Evolutionary conservation across 495 filamentous ascomycete species (phyloP).

Genomic region (Podospora pseudocomata): DNA sequence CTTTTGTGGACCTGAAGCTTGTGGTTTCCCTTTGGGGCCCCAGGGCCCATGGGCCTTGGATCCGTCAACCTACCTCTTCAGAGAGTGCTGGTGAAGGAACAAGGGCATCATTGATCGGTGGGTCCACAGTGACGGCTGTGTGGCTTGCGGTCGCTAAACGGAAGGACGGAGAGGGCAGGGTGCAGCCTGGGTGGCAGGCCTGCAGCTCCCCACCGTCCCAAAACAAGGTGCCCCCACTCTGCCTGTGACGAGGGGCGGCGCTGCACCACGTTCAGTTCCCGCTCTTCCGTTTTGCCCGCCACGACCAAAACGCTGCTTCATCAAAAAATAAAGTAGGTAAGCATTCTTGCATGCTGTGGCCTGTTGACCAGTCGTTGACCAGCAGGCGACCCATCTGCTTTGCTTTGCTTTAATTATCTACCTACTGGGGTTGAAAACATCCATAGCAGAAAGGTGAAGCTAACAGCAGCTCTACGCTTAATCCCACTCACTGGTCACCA

Average conservation of each 20-base stretch:
- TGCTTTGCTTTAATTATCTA: neutral
- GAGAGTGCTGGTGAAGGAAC: constrained; percentile 1
- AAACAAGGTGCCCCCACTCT: constrained; percentile 6
- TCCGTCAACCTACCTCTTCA: neutral
- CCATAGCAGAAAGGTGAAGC: neutral
- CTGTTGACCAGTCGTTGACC: neutral
- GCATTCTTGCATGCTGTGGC: neutral
- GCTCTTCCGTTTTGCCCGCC: constrained; percentile 14
- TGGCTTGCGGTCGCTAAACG: constrained; percentile 9
- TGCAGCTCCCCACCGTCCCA: neutral
- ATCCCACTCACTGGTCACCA: neutral
- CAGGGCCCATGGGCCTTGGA: constrained; percentile 3
- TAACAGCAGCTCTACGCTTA: neutral
- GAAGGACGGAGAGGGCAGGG: constrained; percentile 10
- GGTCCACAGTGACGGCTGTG: constrained; percentile 11
- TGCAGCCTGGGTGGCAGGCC: neutral
- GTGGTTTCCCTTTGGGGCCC: constrained; percentile 5
- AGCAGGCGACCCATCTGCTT: neutral
- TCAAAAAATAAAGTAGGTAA: neutral
- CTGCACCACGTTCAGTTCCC: constrained; percentile 1
- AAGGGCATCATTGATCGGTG: constrained; percentile 12
- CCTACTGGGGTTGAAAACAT: neutral
- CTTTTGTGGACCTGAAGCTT: constrained; percentile 3
- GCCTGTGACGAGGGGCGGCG: constrained; percentile 5
- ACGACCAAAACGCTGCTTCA: neutral